Percentiles rank a stretch among this genome's conserved stretches.
These are phyloP conservation scores for Nitzschia sp. DNA, from an alignment of 108 stramenopile genomes.

Conservation along the genomic window DNA sequence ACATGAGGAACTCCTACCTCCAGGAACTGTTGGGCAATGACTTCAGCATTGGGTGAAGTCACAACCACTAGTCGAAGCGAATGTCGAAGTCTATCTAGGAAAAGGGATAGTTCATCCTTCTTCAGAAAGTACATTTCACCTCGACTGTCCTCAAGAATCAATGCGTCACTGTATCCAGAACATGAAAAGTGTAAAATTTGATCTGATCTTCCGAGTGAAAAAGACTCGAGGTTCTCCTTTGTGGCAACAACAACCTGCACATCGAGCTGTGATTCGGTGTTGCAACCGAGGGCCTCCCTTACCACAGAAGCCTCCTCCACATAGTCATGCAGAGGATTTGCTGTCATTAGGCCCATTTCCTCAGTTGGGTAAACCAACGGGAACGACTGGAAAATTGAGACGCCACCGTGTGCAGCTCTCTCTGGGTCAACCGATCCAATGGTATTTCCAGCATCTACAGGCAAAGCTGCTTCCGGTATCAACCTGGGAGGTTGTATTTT, in stretches of 20 bases:
- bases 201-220: constrained; percentile 23
- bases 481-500: not conserved
- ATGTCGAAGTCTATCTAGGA: not conserved
- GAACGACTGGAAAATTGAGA: constrained; percentile 25
- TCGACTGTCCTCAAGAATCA: constrained; percentile 60
- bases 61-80: constrained; percentile 73
- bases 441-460: not conserved
- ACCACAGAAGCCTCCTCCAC: constrained; percentile 9
- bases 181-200: constrained; percentile 55
- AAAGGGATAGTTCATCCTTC: constrained; percentile 34
- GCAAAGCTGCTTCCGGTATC: not conserved
- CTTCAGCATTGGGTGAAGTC: constrained; percentile 65
- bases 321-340: constrained; percentile 15
- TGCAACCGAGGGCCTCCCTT: not conserved
- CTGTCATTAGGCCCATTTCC: constrained; percentile 1
- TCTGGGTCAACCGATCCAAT: not conserved
- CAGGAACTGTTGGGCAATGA: constrained; percentile 68
- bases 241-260: constrained; percentile 52
- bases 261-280: constrained; percentile 15
- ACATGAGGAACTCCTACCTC: constrained; percentile 86
- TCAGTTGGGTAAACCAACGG: constrained; percentile 25
- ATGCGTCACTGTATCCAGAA: constrained; percentile 44
- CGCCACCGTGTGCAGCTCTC: constrained; percentile 8
- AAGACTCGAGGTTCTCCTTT: constrained; percentile 35
- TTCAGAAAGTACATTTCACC: constrained; percentile 49